Percentiles rank a stretch among this genome's conserved stretches.
Evolutionary conservation across 345 rosid species (phyloP).

Genomic region (Salix brachista): DNA sequence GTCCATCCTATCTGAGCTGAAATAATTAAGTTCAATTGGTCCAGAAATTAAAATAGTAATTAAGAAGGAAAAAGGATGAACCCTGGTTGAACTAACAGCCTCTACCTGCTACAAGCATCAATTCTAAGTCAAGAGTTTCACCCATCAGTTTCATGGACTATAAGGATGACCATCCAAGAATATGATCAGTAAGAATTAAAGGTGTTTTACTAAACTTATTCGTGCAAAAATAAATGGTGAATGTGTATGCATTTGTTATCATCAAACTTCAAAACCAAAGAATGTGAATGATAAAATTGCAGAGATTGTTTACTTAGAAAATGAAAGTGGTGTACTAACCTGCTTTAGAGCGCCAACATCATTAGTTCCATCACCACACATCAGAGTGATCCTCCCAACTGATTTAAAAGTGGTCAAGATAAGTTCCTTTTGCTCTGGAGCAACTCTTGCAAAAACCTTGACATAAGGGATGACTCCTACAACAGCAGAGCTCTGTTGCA

Average conservation of each 20-base stretch:
- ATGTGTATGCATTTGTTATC: neutral
- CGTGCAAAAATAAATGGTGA: neutral
- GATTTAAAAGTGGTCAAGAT: conserved; percentile 86
- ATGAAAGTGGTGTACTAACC: conserved; percentile 33
- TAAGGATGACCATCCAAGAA: neutral
- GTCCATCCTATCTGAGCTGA: neutral
- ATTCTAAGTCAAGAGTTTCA: neutral
- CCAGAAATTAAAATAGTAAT: neutral
- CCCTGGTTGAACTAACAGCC: neutral
- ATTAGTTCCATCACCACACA: conserved; percentile 99
- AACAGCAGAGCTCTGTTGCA: conserved; percentile 74
- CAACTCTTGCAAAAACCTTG: conserved; percentile 99
- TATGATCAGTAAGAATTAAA: neutral
- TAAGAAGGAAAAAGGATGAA: too few relatives aligned
- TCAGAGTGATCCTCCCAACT: conserved; percentile 84
- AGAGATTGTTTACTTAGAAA: neutral
- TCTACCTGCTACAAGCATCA: neutral
- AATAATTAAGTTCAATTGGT: neutral
- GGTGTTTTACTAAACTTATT: neutral
- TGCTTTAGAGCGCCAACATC: conserved; percentile 99
- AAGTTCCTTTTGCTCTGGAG: conserved; percentile 97
- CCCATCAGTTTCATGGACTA: too few relatives aligned
- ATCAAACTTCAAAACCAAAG: neutral
- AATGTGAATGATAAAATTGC: neutral
- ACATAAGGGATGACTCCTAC: conserved; percentile 80